Evolutionary conservation across 73 alveolate species (phyloP).

Genomic region (Paramecium primaurelia): DNA sequence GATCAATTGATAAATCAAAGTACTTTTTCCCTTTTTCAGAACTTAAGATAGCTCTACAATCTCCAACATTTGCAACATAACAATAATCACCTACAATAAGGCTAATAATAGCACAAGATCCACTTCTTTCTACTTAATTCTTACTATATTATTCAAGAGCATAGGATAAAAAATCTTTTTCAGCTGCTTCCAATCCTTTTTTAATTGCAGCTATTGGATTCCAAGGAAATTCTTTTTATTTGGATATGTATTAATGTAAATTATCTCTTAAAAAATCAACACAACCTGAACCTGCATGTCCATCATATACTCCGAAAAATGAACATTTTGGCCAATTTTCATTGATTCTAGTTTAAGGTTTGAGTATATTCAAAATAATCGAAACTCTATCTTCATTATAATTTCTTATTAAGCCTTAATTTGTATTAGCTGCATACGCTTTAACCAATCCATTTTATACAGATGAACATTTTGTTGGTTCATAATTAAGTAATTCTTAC

Average conservation of each 20-base stretch:
- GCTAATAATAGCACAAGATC: constrained; percentile 91
- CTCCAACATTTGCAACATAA: constrained; percentile 95
- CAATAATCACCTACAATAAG: constrained; percentile 82
- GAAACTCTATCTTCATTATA: constrained; percentile 97
- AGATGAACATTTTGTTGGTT: constrained; percentile 79
- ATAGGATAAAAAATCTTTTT: constrained; percentile 77
- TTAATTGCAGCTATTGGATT: constrained; percentile 84
- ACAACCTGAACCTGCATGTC: constrained; percentile 97
- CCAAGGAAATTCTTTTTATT: constrained; percentile 73
- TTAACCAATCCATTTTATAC: constrained; percentile 79
- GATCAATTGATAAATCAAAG: constrained; percentile 82
- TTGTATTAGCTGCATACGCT: constrained; percentile 95
- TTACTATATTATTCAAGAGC: constrained; percentile 72
- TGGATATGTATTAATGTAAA: constrained; percentile 73
- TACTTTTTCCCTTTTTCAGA: constrained; percentile 69
- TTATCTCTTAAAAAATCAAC: constrained; percentile 93
- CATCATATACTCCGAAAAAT: constrained; percentile 98
- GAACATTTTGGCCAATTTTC: constrained; percentile 92
- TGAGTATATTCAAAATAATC: constrained; percentile 79
- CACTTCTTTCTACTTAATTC: constrained; percentile 81
- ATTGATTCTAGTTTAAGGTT: constrained; percentile 65
- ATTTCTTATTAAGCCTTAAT: constrained; percentile 92
- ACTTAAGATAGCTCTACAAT: constrained; percentile 83
- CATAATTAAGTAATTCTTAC: constrained; percentile 26
- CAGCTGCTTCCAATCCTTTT: constrained; percentile 88